These are phyloP conservation scores for Ramaria sp. DNA, from an alignment of 768 basidiomycete species.

Conservation along the genomic window DNA sequence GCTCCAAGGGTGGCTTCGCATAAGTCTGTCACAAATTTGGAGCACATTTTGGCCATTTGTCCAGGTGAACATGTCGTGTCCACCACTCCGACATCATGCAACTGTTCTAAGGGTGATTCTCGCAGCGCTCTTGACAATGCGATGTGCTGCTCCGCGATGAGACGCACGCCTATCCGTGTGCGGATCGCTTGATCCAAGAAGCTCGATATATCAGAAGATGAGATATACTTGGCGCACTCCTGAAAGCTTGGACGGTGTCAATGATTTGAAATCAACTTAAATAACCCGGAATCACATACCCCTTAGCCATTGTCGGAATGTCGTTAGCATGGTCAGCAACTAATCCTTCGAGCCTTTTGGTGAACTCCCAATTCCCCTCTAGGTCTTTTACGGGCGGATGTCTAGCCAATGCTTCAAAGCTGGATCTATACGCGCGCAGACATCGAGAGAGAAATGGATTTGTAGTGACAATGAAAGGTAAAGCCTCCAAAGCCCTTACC, in stretches of 20 bases:
- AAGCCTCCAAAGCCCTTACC: conserved; percentile 58
- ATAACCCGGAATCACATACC: conserved; percentile 31
- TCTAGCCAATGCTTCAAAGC: conserved; percentile 59
- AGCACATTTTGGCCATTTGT: conserved; percentile 68
- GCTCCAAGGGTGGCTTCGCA: conserved; percentile 78
- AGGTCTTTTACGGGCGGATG: conserved; percentile 55
- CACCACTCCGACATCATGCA: conserved; percentile 54
- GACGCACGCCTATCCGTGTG: conserved; percentile 76
- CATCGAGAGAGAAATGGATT: conserved; percentile 77
- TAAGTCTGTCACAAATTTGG: conserved; percentile 72
- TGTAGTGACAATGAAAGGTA: conserved; percentile 84
- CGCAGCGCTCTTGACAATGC: conserved; percentile 53
- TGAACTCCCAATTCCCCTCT: conserved; percentile 60
- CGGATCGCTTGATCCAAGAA: conserved; percentile 81
- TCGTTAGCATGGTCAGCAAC: conserved; percentile 78
- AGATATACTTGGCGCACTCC: conserved; percentile 77
- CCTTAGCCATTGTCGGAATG: conserved; percentile 85
- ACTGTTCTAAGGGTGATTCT: conserved; percentile 24
- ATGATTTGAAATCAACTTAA: not conserved
- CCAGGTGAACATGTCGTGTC: conserved; percentile 62
- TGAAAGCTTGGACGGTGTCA: conserved; percentile 50
- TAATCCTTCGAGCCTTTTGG: conserved; percentile 53
- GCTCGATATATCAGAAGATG: conserved; percentile 62
- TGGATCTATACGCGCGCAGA: conserved; percentile 55
- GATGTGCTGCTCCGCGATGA: conserved; percentile 89